Percentiles rank a stretch among this genome's conserved stretches.
Evolutionary conservation across 202 grass and related monocot genomes (phyloP).

Genomic region (Carex arenaria): DNA sequence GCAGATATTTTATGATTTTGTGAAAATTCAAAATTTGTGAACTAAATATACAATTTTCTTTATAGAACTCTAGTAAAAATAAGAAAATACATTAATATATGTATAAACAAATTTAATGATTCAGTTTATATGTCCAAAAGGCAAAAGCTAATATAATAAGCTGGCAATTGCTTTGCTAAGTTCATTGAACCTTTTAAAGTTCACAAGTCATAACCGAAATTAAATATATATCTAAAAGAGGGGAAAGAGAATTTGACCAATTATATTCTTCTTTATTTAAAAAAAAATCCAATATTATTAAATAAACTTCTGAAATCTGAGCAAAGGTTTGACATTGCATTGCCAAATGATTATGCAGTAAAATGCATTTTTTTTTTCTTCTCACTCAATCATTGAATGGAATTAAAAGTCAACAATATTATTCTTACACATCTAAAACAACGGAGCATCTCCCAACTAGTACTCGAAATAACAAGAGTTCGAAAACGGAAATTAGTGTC

Average conservation of each 20-base stretch:
- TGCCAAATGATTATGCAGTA: not conserved
- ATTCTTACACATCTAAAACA: not conserved
- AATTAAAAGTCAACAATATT: not conserved
- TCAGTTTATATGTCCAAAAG: not conserved
- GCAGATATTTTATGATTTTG: too few species aligned
- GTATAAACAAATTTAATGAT: too few species aligned
- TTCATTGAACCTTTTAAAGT: not conserved
- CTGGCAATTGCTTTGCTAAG: not conserved
- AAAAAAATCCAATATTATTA: not conserved
- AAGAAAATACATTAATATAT: too few species aligned
- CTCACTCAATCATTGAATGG: not conserved
- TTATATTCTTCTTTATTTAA: not conserved
- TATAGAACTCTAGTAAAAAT: too few species aligned
- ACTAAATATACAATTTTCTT: too few species aligned
- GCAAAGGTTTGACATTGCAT: not conserved
- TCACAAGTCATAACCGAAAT: not conserved
- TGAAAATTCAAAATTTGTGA: too few species aligned
- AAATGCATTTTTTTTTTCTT: not conserved
- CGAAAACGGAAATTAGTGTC: too few species aligned
- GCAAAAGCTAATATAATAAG: not conserved
- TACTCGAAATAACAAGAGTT: too few species aligned
- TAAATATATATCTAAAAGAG: not conserved
- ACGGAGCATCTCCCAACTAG: too few species aligned
- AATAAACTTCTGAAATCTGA: not conserved
- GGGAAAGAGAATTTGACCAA: not conserved